Conservation (phyloP, 768 basidiomycete genomes). For the Lactarius vividus region DNA sequence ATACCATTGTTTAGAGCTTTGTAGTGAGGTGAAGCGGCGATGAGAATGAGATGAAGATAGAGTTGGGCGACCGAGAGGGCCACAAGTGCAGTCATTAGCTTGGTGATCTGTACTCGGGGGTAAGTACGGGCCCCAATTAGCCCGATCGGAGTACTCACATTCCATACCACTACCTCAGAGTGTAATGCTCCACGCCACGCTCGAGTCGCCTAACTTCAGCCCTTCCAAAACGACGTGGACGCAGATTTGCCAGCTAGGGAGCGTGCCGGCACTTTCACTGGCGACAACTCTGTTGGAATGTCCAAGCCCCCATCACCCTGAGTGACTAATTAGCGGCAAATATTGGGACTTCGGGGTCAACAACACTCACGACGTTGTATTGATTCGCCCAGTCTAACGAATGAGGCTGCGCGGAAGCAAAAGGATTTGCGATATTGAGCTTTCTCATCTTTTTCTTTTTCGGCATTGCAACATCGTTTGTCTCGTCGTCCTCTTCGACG, state of each 20-base stretch:
- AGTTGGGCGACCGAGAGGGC: background rate
- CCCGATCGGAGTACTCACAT: background rate
- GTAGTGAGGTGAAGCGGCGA: background rate
- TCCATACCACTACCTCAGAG: background rate
- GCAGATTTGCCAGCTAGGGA: conserved; percentile 12
- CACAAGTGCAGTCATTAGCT: background rate
- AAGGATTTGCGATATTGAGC: conserved; percentile 23
- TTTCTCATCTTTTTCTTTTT: conserved; percentile 28
- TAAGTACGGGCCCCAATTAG: background rate
- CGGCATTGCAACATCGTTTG: conserved; percentile 11
- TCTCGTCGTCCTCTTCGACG: conserved; percentile 5
- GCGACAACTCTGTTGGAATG: conserved; percentile 25
- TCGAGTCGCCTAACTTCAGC: background rate
- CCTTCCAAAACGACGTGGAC: conserved; percentile 12
- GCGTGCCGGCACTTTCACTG: conserved; percentile 25
- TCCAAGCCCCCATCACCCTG: conserved; percentile 22
- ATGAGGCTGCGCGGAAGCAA: conserved; percentile 14
- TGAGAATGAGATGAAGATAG: background rate
- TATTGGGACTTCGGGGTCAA: background rate
- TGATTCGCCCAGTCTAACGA: conserved; percentile 26
- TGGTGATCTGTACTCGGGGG: background rate
- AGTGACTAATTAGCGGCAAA: conserved; percentile 2
- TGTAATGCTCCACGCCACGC: background rate
- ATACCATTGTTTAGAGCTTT: background rate
- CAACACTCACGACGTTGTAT: conserved; percentile 18